Conservation (phyloP, 2,329 filamentous ascomycete species). For the Fusarium algeriense region DNA sequence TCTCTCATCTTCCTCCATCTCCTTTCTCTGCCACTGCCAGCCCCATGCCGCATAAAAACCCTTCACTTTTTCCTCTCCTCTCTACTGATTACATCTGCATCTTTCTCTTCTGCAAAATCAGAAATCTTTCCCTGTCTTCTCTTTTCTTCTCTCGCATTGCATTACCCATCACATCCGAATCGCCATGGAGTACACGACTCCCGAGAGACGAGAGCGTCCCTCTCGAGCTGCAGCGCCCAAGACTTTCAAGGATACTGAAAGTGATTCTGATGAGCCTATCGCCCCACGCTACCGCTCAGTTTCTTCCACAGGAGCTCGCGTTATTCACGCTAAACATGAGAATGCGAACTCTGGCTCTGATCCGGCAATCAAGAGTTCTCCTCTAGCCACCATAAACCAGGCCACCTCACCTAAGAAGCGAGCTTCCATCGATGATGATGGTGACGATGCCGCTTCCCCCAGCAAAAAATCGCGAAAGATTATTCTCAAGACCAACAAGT, state of each 20-base stretch:
- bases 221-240: slow-evolving; percentile 20
- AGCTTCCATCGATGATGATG: not conserved
- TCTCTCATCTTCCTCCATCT: not conserved
- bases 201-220: slow-evolving; percentile 14
- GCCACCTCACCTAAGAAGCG: not conserved
- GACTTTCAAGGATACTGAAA: slow-evolving; percentile 7
- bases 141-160: not conserved
- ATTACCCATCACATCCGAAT: not conserved
- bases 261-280: not conserved
- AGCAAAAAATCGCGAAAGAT: slow-evolving; percentile 19
- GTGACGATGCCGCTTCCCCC: not conserved
- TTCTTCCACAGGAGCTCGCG: not conserved
- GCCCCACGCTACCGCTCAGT: not conserved
- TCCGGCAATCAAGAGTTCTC: not conserved
- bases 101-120: not conserved
- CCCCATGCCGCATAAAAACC: not conserved
- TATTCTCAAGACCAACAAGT: slow-evolving; percentile 6
- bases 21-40: not conserved
- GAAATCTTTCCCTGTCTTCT: not conserved
- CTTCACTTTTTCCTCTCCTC: not conserved
- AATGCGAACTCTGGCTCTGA: not conserved
- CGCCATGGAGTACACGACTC: not conserved
- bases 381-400: not conserved
- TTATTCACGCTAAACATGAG: not conserved
- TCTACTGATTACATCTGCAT: not conserved